Evolutionary conservation across 164 flowering plant genomes (phyloP), one percentile per base, ranked within the genome.

Genomic region (Vitis rotundifolia): DNA sequence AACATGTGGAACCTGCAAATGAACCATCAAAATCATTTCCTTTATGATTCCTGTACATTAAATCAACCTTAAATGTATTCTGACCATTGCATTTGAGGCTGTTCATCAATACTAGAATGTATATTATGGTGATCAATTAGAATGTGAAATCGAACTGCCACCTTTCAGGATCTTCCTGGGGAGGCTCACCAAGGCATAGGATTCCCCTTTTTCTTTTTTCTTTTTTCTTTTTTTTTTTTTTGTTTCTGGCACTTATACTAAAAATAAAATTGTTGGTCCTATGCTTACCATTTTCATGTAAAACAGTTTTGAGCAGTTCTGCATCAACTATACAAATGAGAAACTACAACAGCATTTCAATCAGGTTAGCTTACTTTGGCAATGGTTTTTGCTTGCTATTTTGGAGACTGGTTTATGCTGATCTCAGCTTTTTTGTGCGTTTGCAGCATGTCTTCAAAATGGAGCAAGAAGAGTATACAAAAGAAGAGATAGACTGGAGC

Each of bases 391-490:
- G 22, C 49, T 61, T 10, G 11, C 14, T 19, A 15, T 64, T 59
- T 49, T 63, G 47, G 29, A 37, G 5, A 49, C 26, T 53, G 13
- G 11, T 49, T 49, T 12, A 59, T 57, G 47, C 11, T 9, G n/a
- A 50, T 55, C 54, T 8, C 63, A 59, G 26, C 26, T 22, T 54
- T 59, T 61, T 56, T 64, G 59, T 37, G 55, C 80, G 16, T 69
- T 67, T 74, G 80, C 93, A 94, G 99, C 97, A 95, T 76, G 99
- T 95, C 14, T 95, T 95, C 64, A 95, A 95, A 78, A 95, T 91
- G 98, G 99, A 95, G 83, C 99, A 95, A 78, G 99, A 95, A 82
- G 99, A 95, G 72, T 95, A 95, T 73, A 83, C 93, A 13, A 93
- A 90, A 75, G 99, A 95, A 77, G 87, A 91, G 71, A 95, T 95